Base-by-base conservation (phyloP, 805 yeast species). In the Pichia manshurica region DNA sequence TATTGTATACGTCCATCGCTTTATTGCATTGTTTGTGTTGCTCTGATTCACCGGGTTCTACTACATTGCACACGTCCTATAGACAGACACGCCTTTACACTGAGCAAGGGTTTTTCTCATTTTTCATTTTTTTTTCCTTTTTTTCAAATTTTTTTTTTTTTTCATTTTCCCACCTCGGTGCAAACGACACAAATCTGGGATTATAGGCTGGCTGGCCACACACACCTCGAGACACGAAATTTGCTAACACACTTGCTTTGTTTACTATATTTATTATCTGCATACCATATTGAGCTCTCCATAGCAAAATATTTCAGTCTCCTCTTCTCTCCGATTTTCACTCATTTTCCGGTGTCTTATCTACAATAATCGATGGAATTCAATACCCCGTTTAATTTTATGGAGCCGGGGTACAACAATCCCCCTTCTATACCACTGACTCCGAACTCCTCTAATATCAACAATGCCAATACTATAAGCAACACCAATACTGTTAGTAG, bases 381-480 rank as follows among this genome's bases (percentile, higher is more conserved):
- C 35, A 45, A 45, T 17, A 16, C 43, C 19, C 43, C 41, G 8
- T 41, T 41, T 23, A 46, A 35, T 17, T 46, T 40, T 36, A n/a
- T 36, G 42, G 49, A 46, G 2, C 38, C 42, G 22, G 41, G 41
- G 12, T 41, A 39, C 28, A 34, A 25, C 29, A 42, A 22, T 34
- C 15, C 39, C 22, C 15, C 39, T 12, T 36, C 39, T 12, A 20
- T 36, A 16, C 39, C 39, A 17, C 16, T 36, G 39, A 19, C 39
- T 16, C 39, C 39, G 16, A 36, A 40, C 37, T 22, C 46, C 21
- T 22, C 28, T n/a, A 33, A 20, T 17, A 12, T 23, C 3, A 32
- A 32, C 22, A 41, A 41, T 40, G 17, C 10, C 29, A 25, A 7
- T 29, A 39, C 25, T 22, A 42, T 13, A 33, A n/a, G n/a, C 29